Percentiles rank a stretch among this genome's conserved stretches.
These are phyloP conservation scores for Leersia perrieri DNA, from an alignment of 176 grass and related monocot genomes.

Conservation along the genomic window DNA sequence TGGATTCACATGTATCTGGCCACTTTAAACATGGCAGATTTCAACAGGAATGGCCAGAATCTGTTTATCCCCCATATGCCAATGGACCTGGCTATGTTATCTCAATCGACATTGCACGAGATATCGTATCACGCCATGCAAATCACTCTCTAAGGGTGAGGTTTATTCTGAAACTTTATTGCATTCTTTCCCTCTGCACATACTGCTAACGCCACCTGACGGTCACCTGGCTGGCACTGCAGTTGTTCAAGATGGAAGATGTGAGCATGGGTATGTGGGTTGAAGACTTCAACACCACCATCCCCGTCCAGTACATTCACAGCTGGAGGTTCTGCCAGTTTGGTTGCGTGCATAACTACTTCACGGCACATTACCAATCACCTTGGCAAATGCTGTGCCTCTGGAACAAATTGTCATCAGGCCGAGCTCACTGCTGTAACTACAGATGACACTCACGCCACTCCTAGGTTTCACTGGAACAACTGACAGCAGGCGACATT, in stretches of 20 bases:
- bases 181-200: background rate
- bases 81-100: slow-evolving; percentile 92
- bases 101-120: slow-evolving; percentile 57
- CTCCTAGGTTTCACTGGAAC: background rate
- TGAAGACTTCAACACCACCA: slow-evolving; percentile 72
- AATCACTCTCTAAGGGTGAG: slow-evolving; percentile 68
- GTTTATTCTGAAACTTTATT: background rate
- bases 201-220: background rate
- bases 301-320: slow-evolving; percentile 57
- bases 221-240: slow-evolving; percentile 16
- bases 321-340: slow-evolving; percentile 94
- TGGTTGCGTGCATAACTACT: slow-evolving; percentile 72
- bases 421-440: slow-evolving; percentile 63
- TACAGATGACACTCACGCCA: slow-evolving; percentile 48
- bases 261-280: slow-evolving; percentile 99
- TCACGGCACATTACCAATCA: slow-evolving; percentile 89
- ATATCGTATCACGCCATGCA: slow-evolving; percentile 49
- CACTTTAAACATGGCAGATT: background rate
- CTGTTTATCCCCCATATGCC: slow-evolving; percentile 80
- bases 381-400: slow-evolving; percentile 88
- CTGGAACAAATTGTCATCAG: slow-evolving; percentile 59
- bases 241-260: slow-evolving; percentile 99
- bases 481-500: background rate
- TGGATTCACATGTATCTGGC: background rate
- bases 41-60: slow-evolving; percentile 94